Conservation (phyloP, 2,329 filamentous ascomycete genomes). For the Ceratocystis albifundus region DNA sequence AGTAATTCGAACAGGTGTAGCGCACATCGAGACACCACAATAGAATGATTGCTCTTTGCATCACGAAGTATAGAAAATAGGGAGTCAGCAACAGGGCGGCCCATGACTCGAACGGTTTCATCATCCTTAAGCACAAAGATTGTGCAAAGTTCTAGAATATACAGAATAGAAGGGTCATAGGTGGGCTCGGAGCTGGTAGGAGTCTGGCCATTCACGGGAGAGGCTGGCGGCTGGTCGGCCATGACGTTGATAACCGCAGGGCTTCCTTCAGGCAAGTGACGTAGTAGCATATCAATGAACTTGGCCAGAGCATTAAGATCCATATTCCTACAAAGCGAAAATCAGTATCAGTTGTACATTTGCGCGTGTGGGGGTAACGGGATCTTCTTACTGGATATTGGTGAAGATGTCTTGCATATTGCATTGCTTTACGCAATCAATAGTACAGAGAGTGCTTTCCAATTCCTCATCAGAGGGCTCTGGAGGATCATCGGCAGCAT, state of each 20-base stretch:
- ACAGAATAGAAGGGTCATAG: slow-evolving; percentile 80
- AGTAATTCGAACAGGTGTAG: slow-evolving; percentile 79
- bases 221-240: slow-evolving; percentile 58
- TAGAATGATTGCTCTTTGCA: slow-evolving; percentile 63
- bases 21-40: slow-evolving; percentile 71
- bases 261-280: slow-evolving; percentile 75
- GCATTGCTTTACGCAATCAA: slow-evolving; percentile 88
- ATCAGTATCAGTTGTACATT: slow-evolving; percentile 10
- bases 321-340: slow-evolving; percentile 40
- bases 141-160: slow-evolving; percentile 83
- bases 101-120: slow-evolving; percentile 58
- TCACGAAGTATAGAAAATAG: slow-evolving; percentile 75
- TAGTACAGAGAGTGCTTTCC: slow-evolving; percentile 85
- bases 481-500: slow-evolving; percentile 92
- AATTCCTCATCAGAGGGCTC: slow-evolving; percentile 96
- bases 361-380: slow-evolving; percentile 29
- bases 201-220: slow-evolving; percentile 50
- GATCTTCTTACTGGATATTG: slow-evolving; percentile 55
- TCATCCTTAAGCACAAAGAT: slow-evolving; percentile 66
- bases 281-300: slow-evolving; percentile 57
- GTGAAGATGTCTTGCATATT: slow-evolving; percentile 69
- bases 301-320: slow-evolving; percentile 43
- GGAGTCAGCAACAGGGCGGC: slow-evolving; percentile 66
- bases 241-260: slow-evolving; percentile 77
- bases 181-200: slow-evolving; percentile 40